Conservation (phyloP, 2,329 filamentous ascomycete species). For the Nigrospora oryzae region DNA sequence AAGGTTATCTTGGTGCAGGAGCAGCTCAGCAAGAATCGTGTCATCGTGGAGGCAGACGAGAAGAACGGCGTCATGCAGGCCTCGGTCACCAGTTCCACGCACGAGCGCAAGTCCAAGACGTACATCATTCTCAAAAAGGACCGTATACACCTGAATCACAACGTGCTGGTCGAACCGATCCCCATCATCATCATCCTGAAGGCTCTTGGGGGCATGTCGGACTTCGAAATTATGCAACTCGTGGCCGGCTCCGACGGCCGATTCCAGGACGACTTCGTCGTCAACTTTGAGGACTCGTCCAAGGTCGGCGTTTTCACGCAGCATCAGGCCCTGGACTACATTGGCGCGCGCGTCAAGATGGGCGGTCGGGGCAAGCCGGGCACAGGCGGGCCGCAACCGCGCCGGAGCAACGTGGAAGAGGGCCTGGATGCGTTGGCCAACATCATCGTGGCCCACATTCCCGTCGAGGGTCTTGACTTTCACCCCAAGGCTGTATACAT, state of each 20-base stretch:
- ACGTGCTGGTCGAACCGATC: slow-evolving; percentile 87
- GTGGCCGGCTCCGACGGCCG: slow-evolving; percentile 79
- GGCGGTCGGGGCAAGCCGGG: slow-evolving; percentile 56
- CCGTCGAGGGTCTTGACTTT: slow-evolving; percentile 86
- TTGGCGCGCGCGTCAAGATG: slow-evolving; percentile 82
- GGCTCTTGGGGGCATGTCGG: slow-evolving; percentile 85
- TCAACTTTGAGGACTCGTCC: slow-evolving; percentile 90
- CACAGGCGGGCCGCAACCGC: slow-evolving; percentile 40
- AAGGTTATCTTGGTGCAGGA: slow-evolving; percentile 99
- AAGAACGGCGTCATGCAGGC: slow-evolving; percentile 93
- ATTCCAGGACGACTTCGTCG: slow-evolving; percentile 90
- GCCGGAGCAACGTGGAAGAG: slow-evolving; percentile 80
- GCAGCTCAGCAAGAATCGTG: slow-evolving; percentile 96
- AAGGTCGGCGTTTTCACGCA: slow-evolving; percentile 84
- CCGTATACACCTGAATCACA: slow-evolving; percentile 80
- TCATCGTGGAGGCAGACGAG: slow-evolving; percentile 88
- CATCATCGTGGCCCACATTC: slow-evolving; percentile 90
- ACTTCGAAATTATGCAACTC: slow-evolving; percentile 89
- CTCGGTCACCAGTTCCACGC: slow-evolving; percentile 94
- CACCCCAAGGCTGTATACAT: slow-evolving; percentile 95
- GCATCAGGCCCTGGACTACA: slow-evolving; percentile 89
- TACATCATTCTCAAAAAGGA: slow-evolving; percentile 95
- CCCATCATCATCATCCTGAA: slow-evolving; percentile 91
- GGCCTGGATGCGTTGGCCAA: slow-evolving; percentile 87
- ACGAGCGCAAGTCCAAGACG: slow-evolving; percentile 96